Conservation (phyloP, 306 rosid genomes). For the Fragaria nilgerrensis region DNA sequence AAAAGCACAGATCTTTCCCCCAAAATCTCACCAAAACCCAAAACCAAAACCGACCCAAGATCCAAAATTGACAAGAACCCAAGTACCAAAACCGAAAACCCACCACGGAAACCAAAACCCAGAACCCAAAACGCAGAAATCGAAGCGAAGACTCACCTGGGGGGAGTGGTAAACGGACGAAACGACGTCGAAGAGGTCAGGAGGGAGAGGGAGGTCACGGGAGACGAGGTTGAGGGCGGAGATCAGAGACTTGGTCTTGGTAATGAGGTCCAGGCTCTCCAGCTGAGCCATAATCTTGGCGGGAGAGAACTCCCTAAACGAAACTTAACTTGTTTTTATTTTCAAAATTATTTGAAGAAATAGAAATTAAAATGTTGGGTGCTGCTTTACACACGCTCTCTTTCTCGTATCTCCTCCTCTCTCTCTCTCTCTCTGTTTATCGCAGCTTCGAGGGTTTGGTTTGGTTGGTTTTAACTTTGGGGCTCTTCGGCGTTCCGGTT, state of each 20-base stretch:
- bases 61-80: slow-evolving; percentile 8
- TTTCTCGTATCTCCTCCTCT: neutral
- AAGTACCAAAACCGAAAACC: slow-evolving; percentile 12
- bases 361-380: slow-evolving; percentile 18
- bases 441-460: slow-evolving; percentile 4
- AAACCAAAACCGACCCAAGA: slow-evolving; percentile 19
- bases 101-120: slow-evolving; percentile 6
- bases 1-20: neutral
- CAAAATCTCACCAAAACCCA: neutral
- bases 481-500: slow-evolving; percentile 38
- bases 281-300: slow-evolving; percentile 82
- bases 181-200: slow-evolving; percentile 68
- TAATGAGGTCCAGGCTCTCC: slow-evolving; percentile 44
- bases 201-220: slow-evolving; percentile 86
- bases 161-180: slow-evolving; percentile 50
- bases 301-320: slow-evolving; percentile 38
- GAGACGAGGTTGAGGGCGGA: slow-evolving; percentile 88
- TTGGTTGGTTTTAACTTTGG: neutral
- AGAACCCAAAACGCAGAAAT: slow-evolving; percentile 1
- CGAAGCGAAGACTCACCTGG: slow-evolving; percentile 1
- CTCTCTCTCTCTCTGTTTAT: slow-evolving; percentile 28
- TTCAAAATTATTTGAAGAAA: neutral
- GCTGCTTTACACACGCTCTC: slow-evolving; percentile 14
- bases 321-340: neutral
- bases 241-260: slow-evolving; percentile 66